These are phyloP conservation scores for Aspergillus sp. DNA, from an alignment of 2,329 filamentous ascomycete genomes.

Conservation along the genomic window DNA sequence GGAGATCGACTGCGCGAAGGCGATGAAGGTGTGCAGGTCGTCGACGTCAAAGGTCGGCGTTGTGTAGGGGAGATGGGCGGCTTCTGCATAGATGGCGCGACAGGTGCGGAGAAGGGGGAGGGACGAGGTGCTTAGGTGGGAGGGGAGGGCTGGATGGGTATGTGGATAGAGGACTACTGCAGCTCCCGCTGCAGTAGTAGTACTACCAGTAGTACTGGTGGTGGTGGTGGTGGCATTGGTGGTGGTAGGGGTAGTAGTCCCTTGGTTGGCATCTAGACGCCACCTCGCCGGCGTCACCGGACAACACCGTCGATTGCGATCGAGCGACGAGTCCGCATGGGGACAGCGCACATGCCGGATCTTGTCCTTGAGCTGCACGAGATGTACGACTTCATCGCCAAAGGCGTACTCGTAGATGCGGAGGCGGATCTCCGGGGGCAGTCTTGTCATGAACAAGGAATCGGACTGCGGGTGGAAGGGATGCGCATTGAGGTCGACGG, in stretches of 20 bases:
- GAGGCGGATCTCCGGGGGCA: constrained; percentile 37
- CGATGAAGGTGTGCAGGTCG: constrained; percentile 36
- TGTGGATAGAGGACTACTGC: constrained; percentile 33
- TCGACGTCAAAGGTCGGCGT: constrained; percentile 33
- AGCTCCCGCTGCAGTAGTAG: background rate
- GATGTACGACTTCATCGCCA: constrained; percentile 31
- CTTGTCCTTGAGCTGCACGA: constrained; percentile 35
- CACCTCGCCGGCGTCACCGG: constrained; percentile 31
- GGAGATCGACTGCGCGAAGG: constrained; percentile 26
- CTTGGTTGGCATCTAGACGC: no score
- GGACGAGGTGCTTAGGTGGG: constrained; percentile 21
- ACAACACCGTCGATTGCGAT: constrained; percentile 32
- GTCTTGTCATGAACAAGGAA: constrained; percentile 21
- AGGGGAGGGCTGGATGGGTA: constrained; percentile 25
- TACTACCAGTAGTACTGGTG: background rate
- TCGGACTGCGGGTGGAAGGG: constrained; percentile 18
- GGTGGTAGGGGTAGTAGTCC: constrained; percentile 4
- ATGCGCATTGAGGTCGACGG: constrained; percentile 15
- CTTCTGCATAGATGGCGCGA: constrained; percentile 34
- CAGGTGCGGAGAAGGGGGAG: constrained; percentile 30
- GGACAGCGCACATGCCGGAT: constrained; percentile 35
- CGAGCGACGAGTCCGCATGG: constrained; percentile 19
- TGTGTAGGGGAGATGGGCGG: constrained; percentile 27
- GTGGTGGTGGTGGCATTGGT: background rate
- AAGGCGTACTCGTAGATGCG: constrained; percentile 39